Evolutionary conservation across 2,329 filamentous ascomycete species (phyloP).

Genomic region (Fusarium abutilonis): DNA sequence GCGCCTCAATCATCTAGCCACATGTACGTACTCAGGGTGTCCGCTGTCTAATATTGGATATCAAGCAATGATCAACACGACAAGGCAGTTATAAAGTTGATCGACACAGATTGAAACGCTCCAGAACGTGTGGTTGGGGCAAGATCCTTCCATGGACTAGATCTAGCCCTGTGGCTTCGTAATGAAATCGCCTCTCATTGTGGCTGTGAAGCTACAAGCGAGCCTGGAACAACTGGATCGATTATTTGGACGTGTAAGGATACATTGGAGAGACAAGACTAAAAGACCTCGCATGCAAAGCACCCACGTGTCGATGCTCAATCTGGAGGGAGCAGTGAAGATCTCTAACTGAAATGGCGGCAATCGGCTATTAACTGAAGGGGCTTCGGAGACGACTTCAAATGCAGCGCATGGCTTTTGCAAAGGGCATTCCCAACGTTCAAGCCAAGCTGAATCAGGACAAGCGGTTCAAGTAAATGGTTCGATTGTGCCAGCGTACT

Average conservation of each 20-base stretch:
- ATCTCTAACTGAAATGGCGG: constrained; percentile 26
- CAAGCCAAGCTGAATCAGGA: constrained; percentile 36
- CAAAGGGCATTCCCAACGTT: constrained; percentile 36
- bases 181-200: constrained; percentile 25
- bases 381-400: constrained; percentile 35
- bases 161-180: constrained; percentile 33
- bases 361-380: constrained; percentile 23
- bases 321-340: constrained; percentile 30
- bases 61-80: constrained; percentile 34
- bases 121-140: constrained; percentile 9
- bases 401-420: constrained; percentile 34
- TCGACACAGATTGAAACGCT: constrained; percentile 8
- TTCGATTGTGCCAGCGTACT: constrained; percentile 39
- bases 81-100: constrained; percentile 11
- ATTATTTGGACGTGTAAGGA: constrained; percentile 11
- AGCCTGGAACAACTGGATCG: constrained; percentile 1
- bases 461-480: constrained; percentile 38
- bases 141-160: constrained; percentile 1
- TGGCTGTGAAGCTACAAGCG: constrained; percentile 28
- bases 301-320: constrained; percentile 35
- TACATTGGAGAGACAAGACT: constrained; percentile 10
- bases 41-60: neutral
- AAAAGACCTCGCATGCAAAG: constrained; percentile 22
- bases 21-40: neutral
- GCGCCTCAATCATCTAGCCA: constrained; percentile 16